Evolutionary conservation across 2,329 filamentous ascomycete genomes (phyloP).

Genomic region (Fusarium irregulare): DNA sequence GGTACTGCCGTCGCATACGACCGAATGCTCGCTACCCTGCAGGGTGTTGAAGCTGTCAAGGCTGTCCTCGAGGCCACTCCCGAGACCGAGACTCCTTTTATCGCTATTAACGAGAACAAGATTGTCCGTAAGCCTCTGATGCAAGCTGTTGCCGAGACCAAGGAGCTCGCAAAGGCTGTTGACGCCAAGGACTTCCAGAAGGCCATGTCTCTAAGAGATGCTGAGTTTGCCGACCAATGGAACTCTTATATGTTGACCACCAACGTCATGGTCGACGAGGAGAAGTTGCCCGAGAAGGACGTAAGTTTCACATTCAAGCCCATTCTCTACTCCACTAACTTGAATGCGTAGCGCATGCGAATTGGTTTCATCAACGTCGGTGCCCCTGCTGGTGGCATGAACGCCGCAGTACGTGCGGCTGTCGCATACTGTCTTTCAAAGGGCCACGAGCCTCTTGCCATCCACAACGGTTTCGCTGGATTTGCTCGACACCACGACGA

Average conservation of each 20-base stretch:
- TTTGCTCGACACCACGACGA: conserved; percentile 91
- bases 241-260: conserved; percentile 92
- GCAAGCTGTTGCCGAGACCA: conserved; percentile 87
- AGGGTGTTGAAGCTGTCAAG: conserved; percentile 93
- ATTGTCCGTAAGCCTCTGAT: conserved; percentile 91
- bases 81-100: conserved; percentile 91
- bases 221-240: conserved; percentile 94
- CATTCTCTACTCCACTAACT: background rate
- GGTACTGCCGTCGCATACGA: conserved; percentile 94
- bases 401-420: conserved; percentile 91
- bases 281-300: conserved; percentile 76
- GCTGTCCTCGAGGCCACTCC: conserved; percentile 91
- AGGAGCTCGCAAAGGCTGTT: conserved; percentile 85
- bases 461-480: conserved; percentile 97
- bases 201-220: conserved; percentile 89
- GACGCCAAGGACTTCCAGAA: conserved; percentile 84
- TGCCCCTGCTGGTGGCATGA: conserved; percentile 97
- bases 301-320: conserved; percentile 56
- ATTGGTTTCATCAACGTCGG: conserved; percentile 98
- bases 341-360: conserved; percentile 76
- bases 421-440: conserved; percentile 92
- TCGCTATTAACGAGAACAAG: conserved; percentile 97
- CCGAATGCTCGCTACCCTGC: conserved; percentile 89
- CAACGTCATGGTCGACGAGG: conserved; percentile 76
- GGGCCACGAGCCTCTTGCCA: conserved; percentile 91